Conservation (phyloP, 2,329 filamentous ascomycete genomes). For the Colletotrichum karsti region DNA sequence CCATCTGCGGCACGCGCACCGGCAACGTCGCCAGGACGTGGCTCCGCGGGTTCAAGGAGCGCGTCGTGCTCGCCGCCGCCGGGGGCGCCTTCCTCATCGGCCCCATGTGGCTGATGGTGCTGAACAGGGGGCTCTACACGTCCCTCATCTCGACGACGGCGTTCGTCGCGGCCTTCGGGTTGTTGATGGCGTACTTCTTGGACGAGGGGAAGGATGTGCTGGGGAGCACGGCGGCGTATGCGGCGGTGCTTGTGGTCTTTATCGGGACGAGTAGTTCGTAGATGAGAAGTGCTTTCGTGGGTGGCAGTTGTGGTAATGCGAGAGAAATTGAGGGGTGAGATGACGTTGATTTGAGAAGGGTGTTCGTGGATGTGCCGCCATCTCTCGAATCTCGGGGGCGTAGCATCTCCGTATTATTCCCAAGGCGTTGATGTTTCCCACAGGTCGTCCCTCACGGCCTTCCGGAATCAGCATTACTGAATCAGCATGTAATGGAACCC, state of each 20-base stretch:
- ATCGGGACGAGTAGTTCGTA: not conserved
- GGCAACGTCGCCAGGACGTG: not conserved
- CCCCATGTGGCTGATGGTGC: not conserved
- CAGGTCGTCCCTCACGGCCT: too few species aligned
- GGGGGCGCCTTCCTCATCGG: not conserved
- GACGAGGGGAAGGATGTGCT: not conserved
- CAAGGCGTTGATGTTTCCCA: too few species aligned
- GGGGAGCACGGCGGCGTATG: not conserved
- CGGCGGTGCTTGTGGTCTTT: not conserved
- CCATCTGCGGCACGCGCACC: not conserved
- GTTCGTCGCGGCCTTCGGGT: not conserved
- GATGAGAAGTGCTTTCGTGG: too few species aligned
- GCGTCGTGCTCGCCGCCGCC: not conserved
- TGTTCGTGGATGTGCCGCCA: too few species aligned
- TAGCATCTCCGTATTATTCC: too few species aligned
- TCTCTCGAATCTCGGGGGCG: too few species aligned
- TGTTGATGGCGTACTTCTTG: not conserved
- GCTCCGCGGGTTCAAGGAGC: not conserved
- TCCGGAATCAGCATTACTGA: too few species aligned
- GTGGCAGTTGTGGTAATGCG: too few species aligned
- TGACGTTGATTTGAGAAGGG: too few species aligned
- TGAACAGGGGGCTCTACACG: not conserved
- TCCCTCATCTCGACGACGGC: not conserved
- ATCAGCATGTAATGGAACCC: too few species aligned
- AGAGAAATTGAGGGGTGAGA: too few species aligned